Evolutionary conservation across 2,329 filamentous ascomycete species (phyloP).

Genomic region (Colletotrichum somersetense): DNA sequence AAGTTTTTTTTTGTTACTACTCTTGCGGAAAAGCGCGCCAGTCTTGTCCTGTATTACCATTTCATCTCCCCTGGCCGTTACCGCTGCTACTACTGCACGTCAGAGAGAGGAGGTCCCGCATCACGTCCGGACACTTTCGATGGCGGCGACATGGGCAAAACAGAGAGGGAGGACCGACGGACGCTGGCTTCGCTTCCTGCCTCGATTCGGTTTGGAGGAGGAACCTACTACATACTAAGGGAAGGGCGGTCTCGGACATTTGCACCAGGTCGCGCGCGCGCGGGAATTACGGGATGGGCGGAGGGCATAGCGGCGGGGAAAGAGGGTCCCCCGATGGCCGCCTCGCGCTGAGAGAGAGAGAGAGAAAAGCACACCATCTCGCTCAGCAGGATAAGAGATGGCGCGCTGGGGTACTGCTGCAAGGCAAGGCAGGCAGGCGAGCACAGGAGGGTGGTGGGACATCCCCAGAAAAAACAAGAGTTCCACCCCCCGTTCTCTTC

Average conservation of each 20-base stretch:
- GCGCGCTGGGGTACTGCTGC: slow-evolving; percentile 19
- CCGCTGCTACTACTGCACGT: slow-evolving; percentile 22
- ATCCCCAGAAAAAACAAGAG: slow-evolving; percentile 15
- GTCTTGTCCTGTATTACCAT: neutral
- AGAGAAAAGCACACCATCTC: slow-evolving; percentile 16
- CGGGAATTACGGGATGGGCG: slow-evolving; percentile 39
- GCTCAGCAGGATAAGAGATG: slow-evolving; percentile 16
- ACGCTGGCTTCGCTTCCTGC: neutral
- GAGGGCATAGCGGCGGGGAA: slow-evolving; percentile 10
- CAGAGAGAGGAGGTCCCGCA: slow-evolving; percentile 23
- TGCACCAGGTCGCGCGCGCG: slow-evolving; percentile 28
- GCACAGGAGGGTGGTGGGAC: neutral
- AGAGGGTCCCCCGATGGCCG: slow-evolving; percentile 10
- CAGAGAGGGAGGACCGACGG: slow-evolving; percentile 5
- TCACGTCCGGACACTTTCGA: slow-evolving; percentile 1
- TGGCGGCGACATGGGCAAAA: slow-evolving; percentile 32
- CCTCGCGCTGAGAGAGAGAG: slow-evolving; percentile 5
- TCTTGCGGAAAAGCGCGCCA: neutral
- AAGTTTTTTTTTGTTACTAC: too few relatives aligned
- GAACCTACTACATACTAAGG: neutral
- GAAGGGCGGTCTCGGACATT: neutral
- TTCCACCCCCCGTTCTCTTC: slow-evolving; percentile 7
- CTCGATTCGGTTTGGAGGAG: slow-evolving; percentile 8
- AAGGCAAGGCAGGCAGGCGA: neutral
- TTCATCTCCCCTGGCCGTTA: neutral